Percentiles rank a stretch among this genome's conserved stretches.
Evolutionary conservation across 2,329 filamentous ascomycete species (phyloP).

Genomic region (Juglanconis sp.): DNA sequence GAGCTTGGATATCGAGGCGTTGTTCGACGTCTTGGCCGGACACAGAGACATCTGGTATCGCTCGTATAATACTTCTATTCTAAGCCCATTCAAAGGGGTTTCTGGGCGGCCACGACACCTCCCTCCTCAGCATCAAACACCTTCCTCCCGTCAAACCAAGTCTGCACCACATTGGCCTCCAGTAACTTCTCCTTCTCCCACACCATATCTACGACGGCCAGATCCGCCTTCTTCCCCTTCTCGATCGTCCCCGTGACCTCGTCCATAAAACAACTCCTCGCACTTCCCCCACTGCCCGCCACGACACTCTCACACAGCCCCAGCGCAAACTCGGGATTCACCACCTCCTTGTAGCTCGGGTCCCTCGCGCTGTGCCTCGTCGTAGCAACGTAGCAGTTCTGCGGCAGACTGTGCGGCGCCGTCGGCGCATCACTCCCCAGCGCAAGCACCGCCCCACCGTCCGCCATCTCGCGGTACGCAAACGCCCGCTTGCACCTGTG

Average conservation of each 20-base stretch:
- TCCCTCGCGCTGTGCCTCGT: conserved; percentile 54
- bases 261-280: conserved; percentile 58
- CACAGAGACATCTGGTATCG: no score
- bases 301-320: conserved; percentile 51
- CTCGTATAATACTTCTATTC: no score
- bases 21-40: no score
- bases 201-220: conserved; percentile 51
- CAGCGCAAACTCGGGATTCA: conserved; percentile 53
- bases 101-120: neutral
- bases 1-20: no score
- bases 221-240: conserved; percentile 54
- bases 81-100: neutral
- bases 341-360: conserved; percentile 35
- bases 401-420: conserved; percentile 51
- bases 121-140: conserved; percentile 29
- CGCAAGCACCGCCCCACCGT: conserved; percentile 51
- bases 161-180: conserved; percentile 44
- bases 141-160: conserved; percentile 48
- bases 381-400: conserved; percentile 57
- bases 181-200: conserved; percentile 46
- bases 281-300: conserved; percentile 53
- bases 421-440: conserved; percentile 60
- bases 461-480: conserved; percentile 56
- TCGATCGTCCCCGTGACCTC: conserved; percentile 49
- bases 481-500: conserved; percentile 57